Conservation (phyloP, 768 basidiomycete genomes). For the Pholiota microspora region DNA sequence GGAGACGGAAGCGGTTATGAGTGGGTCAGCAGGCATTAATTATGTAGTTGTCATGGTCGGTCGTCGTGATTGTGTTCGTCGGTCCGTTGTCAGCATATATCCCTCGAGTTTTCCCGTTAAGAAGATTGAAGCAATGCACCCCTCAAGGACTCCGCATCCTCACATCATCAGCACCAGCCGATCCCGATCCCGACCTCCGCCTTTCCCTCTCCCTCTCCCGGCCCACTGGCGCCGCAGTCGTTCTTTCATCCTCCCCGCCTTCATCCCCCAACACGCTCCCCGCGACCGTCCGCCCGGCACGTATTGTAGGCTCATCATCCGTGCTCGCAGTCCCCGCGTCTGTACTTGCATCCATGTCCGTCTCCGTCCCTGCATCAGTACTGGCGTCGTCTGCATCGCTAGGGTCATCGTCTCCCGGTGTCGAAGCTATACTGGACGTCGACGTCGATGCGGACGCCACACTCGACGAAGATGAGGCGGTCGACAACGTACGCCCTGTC, state of each 20-base stretch:
- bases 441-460: too few relatives aligned
- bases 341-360: conserved; percentile 29
- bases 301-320: conserved; percentile 28
- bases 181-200: background rate
- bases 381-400: background rate
- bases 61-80: too few relatives aligned
- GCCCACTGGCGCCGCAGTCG: too few relatives aligned
- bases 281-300: conserved; percentile 21
- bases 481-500: too few relatives aligned
- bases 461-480: too few relatives aligned
- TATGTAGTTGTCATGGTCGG: too few relatives aligned
- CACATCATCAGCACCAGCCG: background rate
- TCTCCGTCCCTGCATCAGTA: conserved; percentile 15
- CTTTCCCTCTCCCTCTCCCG: conserved; percentile 6
- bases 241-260: conserved; percentile 16
- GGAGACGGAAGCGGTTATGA: too few relatives aligned
- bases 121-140: too few relatives aligned
- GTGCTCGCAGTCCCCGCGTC: conserved; percentile 29
- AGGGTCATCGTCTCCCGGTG: background rate
- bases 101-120: too few relatives aligned
- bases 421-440: too few relatives aligned
- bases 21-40: too few relatives aligned
- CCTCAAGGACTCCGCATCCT: background rate
- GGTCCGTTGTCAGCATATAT: too few relatives aligned
- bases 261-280: conserved; percentile 21